These are phyloP conservation scores for Ceratobasidium theobromae DNA, from an alignment of 1,284 basidiomycete species.

Conservation along the genomic window DNA sequence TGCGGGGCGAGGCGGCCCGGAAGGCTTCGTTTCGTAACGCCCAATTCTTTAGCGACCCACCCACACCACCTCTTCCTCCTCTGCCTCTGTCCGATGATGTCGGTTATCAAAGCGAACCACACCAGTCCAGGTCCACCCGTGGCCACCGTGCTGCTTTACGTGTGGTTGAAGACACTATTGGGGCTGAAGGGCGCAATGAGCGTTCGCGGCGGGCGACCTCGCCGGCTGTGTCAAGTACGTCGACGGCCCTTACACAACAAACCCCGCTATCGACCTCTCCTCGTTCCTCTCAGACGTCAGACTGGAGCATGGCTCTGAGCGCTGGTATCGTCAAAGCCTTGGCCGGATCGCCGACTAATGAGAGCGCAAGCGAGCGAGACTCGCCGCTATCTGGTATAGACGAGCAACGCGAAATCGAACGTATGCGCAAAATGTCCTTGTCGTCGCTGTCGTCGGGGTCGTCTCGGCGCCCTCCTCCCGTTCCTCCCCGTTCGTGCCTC, in stretches of 20 bases:
- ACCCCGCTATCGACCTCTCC: slow-evolving; percentile 3
- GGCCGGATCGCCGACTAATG: not conserved
- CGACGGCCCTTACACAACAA: not conserved
- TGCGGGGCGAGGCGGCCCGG: slow-evolving; percentile 6
- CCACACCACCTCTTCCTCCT: not conserved
- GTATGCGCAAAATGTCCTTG: slow-evolving; percentile 22
- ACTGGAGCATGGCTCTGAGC: slow-evolving; percentile 25
- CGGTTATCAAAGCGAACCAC: not conserved
- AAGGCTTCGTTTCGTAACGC: slow-evolving; percentile 25
- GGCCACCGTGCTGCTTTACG: not conserved
- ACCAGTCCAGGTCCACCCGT: slow-evolving; percentile 5
- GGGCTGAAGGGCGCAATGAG: not conserved
- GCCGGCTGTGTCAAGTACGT: slow-evolving; percentile 17
- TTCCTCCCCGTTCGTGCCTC: slow-evolving; percentile 25
- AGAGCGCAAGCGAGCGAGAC: too few species aligned
- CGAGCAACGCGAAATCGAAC: slow-evolving; percentile 19
- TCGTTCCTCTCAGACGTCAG: slow-evolving; percentile 23
- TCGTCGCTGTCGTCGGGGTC: slow-evolving; percentile 23
- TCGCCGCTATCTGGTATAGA: not conserved
- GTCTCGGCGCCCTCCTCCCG: slow-evolving; percentile 2
- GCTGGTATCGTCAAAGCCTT: not conserved
- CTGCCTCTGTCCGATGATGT: not conserved
- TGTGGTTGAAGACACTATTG: not conserved
- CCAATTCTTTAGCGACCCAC: slow-evolving; percentile 11
- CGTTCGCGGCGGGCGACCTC: slow-evolving; percentile 12